Conservation (phyloP, 768 basidiomycete species). For the Rhodocollybia butyracea region DNA sequence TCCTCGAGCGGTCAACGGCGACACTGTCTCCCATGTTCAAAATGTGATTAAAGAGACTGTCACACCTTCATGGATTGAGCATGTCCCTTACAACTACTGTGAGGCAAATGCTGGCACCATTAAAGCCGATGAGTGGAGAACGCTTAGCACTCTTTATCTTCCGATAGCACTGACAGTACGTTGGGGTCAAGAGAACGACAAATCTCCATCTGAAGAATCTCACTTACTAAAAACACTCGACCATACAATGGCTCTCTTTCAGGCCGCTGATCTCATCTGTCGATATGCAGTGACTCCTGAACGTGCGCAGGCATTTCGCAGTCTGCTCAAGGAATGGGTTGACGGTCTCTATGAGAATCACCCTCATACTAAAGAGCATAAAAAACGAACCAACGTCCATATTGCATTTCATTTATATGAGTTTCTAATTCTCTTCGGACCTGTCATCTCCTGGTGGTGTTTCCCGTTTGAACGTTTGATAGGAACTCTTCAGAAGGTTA, state of each 20-base stretch:
- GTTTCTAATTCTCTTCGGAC: conserved; percentile 31
- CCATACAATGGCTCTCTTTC: conserved; percentile 25
- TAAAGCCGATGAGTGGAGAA: conserved; percentile 35
- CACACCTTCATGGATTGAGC: conserved; percentile 23
- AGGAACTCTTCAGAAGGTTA: conserved; percentile 29
- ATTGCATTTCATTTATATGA: conserved; percentile 31
- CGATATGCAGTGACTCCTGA: conserved; percentile 10
- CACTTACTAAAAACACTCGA: conserved; percentile 15
- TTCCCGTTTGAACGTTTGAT: no score
- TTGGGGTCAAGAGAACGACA: conserved; percentile 19
- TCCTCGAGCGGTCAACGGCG: background rate
- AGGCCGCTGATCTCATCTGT: conserved; percentile 20
- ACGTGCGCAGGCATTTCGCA: conserved; percentile 6
- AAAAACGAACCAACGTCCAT: conserved; percentile 21
- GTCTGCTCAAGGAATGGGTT: conserved; percentile 20
- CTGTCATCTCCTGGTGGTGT: no score
- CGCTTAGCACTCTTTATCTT: conserved; percentile 24
- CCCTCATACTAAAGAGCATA: conserved; percentile 16
- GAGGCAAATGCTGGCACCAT: conserved; percentile 25
- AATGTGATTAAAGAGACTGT: conserved; percentile 18
- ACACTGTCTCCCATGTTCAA: conserved; percentile 13
- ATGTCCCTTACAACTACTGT: conserved; percentile 25
- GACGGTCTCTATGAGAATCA: conserved; percentile 17
- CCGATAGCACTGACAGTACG: conserved; percentile 29
- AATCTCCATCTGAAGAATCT: background rate